phyloP scores from a whole-genome alignment of 2,329 filamentous ascomycete species.

The Fusarium domesticum region DNA sequence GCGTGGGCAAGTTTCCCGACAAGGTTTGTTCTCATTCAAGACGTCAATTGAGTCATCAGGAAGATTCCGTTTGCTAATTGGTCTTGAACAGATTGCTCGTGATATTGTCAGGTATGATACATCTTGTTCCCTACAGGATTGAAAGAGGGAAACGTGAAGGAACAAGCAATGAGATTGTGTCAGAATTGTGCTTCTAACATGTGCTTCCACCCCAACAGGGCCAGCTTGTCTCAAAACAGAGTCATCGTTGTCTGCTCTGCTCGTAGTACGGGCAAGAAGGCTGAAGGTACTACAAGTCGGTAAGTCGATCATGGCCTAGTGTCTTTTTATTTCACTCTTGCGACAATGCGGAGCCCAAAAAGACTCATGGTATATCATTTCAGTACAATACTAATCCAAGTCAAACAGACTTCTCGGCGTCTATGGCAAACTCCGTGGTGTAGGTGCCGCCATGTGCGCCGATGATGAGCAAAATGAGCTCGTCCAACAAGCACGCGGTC shows the following conservation, averaged over 20 bases:
- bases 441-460: conserved; percentile 52
- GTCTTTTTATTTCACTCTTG: not conserved
- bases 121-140: not conserved
- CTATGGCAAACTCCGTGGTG: conserved; percentile 53
- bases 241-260: conserved; percentile 95
- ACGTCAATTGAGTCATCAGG: not conserved
- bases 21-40: conserved; percentile 45
- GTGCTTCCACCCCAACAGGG: conserved; percentile 25
- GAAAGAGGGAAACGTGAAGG: not conserved
- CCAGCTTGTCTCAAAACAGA: conserved; percentile 62
- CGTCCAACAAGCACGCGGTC: conserved; percentile 63
- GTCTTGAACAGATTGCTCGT: conserved; percentile 36
- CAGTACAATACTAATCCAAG: not conserved
- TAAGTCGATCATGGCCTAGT: conserved; percentile 45
- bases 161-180: conserved; percentile 5
- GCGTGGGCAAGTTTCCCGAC: conserved; percentile 87
- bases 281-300: conserved; percentile 92
- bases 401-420: conserved; percentile 55
- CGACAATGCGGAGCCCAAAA: not conserved
- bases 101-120: conserved; percentile 43
- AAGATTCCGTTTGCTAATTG: not conserved
- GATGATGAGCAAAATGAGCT: conserved; percentile 49
- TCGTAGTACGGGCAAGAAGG: conserved; percentile 89
- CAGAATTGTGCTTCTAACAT: conserved; percentile 14
- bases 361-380: not conserved